Evolutionary conservation across 768 basidiomycete species (phyloP).

Genomic region (Xerocomellus chrysenteron): DNA sequence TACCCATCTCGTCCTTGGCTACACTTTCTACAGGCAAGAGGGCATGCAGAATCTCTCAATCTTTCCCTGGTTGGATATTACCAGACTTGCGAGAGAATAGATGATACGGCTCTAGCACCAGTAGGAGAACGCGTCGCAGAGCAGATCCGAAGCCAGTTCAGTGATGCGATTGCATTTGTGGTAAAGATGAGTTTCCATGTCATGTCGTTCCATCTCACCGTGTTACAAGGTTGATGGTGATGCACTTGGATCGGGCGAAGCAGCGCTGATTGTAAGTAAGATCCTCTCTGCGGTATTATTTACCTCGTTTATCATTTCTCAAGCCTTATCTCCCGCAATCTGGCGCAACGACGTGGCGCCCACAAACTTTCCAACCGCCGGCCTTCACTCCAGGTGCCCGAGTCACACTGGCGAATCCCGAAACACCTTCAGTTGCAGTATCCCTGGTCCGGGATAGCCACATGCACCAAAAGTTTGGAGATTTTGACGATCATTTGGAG

Average conservation of each 20-base stretch:
- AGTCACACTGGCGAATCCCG: constrained; percentile 47
- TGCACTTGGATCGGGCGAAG: constrained; percentile 48
- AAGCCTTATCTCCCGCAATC: constrained; percentile 53
- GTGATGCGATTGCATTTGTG: constrained; percentile 66
- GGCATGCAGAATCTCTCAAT: constrained; percentile 54
- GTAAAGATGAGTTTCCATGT: constrained; percentile 39
- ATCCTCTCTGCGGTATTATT: neutral
- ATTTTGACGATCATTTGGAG: constrained; percentile 84
- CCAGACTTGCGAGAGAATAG: constrained; percentile 65
- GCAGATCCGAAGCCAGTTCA: constrained; percentile 53
- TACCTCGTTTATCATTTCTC: constrained; percentile 4
- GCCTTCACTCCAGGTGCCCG: constrained; percentile 47
- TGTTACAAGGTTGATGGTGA: constrained; percentile 57
- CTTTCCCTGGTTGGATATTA: constrained; percentile 70
- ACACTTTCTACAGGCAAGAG: constrained; percentile 45
- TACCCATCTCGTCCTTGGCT: neutral
- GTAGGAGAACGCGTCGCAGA: constrained; percentile 64
- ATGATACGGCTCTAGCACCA: constrained; percentile 59
- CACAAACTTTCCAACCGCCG: constrained; percentile 34
- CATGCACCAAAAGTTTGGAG: constrained; percentile 62
- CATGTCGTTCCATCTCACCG: constrained; percentile 6
- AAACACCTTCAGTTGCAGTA: constrained; percentile 48
- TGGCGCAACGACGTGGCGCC: constrained; percentile 47
- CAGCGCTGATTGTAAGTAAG: constrained; percentile 57
- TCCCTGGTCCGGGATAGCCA: constrained; percentile 48